Percentiles rank a stretch among this genome's conserved stretches.
Evolutionary conservation across 129 eudicot species (phyloP).

Genomic region (Sambucus nigra): DNA sequence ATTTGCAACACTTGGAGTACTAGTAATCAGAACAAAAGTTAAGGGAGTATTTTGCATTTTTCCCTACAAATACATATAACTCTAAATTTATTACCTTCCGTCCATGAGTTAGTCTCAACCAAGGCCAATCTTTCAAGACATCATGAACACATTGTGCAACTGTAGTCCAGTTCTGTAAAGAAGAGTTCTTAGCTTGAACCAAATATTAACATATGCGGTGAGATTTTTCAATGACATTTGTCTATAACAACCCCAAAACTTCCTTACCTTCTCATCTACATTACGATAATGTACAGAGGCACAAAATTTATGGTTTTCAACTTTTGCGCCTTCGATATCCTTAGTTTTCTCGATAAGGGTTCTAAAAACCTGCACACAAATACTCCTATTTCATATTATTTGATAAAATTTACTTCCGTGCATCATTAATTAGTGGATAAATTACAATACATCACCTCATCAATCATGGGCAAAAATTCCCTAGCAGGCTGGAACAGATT

Average conservation of each 20-base stretch:
- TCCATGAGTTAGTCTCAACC: constrained; percentile 70
- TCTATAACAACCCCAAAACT: no score
- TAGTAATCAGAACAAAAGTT: no score
- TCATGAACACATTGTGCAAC: constrained; percentile 80
- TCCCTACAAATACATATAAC: no score
- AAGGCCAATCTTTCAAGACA: constrained; percentile 64
- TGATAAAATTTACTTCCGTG: background rate
- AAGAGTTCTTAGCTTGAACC: background rate
- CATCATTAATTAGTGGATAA: background rate
- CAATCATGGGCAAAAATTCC: constrained; percentile 77
- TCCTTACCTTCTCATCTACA: constrained; percentile 77
- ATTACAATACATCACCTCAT: constrained; percentile 41
- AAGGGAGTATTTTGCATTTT: no score
- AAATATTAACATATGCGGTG: no score
- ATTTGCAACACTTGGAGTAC: no score
- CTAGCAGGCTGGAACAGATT: constrained; percentile 87
- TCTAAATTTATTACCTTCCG: constrained; percentile 50
- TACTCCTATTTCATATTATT: background rate
- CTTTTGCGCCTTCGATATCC: constrained; percentile 69
- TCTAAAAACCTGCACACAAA: constrained; percentile 55
- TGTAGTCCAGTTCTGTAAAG: constrained; percentile 63
- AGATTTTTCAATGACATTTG: no score
- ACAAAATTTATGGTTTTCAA: constrained; percentile 89
- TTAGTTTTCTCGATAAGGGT: constrained; percentile 62
- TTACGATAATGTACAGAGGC: constrained; percentile 96